Evolutionary conservation across 179 eudicot species (phyloP), one percentile per base, ranked within the genome.

Genomic region (Silene vulgaris): DNA sequence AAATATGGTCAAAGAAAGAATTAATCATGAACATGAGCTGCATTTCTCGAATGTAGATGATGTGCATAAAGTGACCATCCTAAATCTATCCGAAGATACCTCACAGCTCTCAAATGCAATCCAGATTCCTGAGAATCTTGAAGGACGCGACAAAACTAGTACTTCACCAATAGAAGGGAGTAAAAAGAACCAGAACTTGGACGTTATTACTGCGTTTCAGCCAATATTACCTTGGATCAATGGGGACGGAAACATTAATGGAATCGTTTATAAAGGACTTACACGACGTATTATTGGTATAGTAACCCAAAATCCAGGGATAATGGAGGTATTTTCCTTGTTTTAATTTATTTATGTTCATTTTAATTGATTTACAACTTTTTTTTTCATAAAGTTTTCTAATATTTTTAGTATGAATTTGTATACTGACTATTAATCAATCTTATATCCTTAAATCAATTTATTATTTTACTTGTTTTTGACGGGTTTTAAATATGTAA

Each of bases 191-290:
- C 80, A 83, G 79, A 69, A 26, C 29, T 81, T 76, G 77, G 82
- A 81, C 64, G 56, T 62, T 71, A 79, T 80, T 71, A 71, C 62
- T 78, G 78, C 76, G 80, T 82, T 79, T 77, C 73, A 74, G 82
- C 97, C 95, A 64, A 88, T 95, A 86, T 84, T 95, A 76, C 97
- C 97, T 75, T 95, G 99, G 97, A 75, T 95, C 59, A 95, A 92
- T 79, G 99, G 97, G 20, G 97, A 95, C 81, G 97, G 97, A 78
- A 88, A 91, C 76, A 74, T 84, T 64, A 95, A 95, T 85, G 76
- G 77, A 54, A 76, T 83, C 81, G 92, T 95, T 26, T 85, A 86
- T 82, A 88, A 80, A 82, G 93, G 97, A 74, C 97, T 92, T 62
- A 79, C 85, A 69, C 96, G 99, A n/a, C 89, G 97, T 75, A 77